These are phyloP conservation scores for Mortierella hygrophila DNA, from an alignment of 192 early-diverging fungal species.

Conservation along the genomic window DNA sequence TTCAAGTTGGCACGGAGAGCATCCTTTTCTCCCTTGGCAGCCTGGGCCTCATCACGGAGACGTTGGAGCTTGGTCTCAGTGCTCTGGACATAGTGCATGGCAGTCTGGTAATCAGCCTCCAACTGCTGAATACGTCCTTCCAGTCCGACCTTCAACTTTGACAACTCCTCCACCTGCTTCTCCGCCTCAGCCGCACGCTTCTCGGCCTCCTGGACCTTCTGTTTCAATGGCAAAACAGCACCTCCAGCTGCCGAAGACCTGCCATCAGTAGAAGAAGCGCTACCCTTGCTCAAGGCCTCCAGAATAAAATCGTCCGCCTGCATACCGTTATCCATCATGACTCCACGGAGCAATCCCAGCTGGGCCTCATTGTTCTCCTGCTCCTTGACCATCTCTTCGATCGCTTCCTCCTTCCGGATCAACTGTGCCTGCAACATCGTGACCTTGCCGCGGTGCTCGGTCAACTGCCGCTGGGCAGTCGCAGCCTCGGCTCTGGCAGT, in stretches of 20 bases:
- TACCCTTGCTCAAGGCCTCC: constrained; percentile 24
- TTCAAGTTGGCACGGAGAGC: not conserved
- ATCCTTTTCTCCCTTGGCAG: constrained; percentile 22
- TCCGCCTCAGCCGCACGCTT: constrained; percentile 34
- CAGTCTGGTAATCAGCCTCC: constrained; percentile 59
- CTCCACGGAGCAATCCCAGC: constrained; percentile 61
- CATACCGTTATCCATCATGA: constrained; percentile 59
- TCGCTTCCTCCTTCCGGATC: constrained; percentile 55
- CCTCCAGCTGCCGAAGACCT: not conserved
- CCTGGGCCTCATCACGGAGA: constrained; percentile 45
- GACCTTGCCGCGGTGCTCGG: constrained; percentile 58
- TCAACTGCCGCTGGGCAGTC: constrained; percentile 51
- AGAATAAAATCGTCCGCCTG: constrained; percentile 40
- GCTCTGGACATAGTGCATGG: constrained; percentile 47
- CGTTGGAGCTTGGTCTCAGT: constrained; percentile 47
- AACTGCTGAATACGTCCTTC: constrained; percentile 49
- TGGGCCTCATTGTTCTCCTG: constrained; percentile 66
- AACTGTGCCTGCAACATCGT: constrained; percentile 47
- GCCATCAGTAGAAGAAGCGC: not conserved
- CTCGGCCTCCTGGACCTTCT: constrained; percentile 27
- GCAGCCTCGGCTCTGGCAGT: constrained; percentile 62
- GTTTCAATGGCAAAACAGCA: constrained; percentile 5
- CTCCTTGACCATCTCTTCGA: constrained; percentile 55
- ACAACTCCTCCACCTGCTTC: constrained; percentile 23
- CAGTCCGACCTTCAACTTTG: constrained; percentile 14